A percentile compares a stretch with the other conserved stretches of the same genome.
These are phyloP conservation scores for Hemisphaericaspora xylofermentans DNA, from an alignment of 1,139 yeast species.

Conservation along the genomic window DNA sequence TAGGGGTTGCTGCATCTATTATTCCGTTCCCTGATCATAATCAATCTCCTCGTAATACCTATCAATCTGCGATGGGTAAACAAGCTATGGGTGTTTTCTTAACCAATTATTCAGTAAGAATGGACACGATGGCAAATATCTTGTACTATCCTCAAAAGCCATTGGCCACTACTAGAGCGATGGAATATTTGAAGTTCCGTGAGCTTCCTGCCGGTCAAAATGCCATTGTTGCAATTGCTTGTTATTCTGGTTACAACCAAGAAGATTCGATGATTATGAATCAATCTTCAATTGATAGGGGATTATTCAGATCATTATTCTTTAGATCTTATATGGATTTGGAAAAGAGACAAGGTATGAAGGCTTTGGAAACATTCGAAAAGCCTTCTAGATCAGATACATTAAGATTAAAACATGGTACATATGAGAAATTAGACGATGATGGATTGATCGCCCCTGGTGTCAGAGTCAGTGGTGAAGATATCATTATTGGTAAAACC, in stretches of 20 bases:
- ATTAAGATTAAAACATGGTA: slow-evolving; percentile 92
- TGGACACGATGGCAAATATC: slow-evolving; percentile 99
- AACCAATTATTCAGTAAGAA: slow-evolving; percentile 92
- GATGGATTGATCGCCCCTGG: slow-evolving; percentile 99
- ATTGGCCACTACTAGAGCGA: slow-evolving; percentile 97
- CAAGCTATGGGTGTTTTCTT: slow-evolving; percentile 99
- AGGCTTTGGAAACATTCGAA: slow-evolving; percentile 92
- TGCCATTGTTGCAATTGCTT: slow-evolving; percentile 95
- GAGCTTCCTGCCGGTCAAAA: slow-evolving; percentile 99
- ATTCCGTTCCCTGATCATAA: slow-evolving; percentile 99
- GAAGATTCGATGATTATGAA: slow-evolving; percentile 99
- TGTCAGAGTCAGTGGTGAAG: slow-evolving; percentile 97
- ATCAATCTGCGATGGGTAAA: slow-evolving; percentile 99
- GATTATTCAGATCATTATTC: slow-evolving; percentile 90
- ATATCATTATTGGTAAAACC: slow-evolving; percentile 95
- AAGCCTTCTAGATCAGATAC: slow-evolving; percentile 95
- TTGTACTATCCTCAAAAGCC: slow-evolving; percentile 98
- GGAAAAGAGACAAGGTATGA: slow-evolving; percentile 98
- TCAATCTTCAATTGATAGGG: slow-evolving; percentile 96
- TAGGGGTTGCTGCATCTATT: slow-evolving; percentile 97
- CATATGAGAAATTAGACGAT: slow-evolving; percentile 95
- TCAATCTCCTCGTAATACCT: slow-evolving; percentile 98
- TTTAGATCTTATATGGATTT: slow-evolving; percentile 98
- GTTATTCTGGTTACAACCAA: slow-evolving; percentile 98
- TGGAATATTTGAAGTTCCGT: slow-evolving; percentile 96